Evolutionary conservation across 2,329 filamentous ascomycete species (phyloP).

Genomic region (Colletotrichum shisoi): DNA sequence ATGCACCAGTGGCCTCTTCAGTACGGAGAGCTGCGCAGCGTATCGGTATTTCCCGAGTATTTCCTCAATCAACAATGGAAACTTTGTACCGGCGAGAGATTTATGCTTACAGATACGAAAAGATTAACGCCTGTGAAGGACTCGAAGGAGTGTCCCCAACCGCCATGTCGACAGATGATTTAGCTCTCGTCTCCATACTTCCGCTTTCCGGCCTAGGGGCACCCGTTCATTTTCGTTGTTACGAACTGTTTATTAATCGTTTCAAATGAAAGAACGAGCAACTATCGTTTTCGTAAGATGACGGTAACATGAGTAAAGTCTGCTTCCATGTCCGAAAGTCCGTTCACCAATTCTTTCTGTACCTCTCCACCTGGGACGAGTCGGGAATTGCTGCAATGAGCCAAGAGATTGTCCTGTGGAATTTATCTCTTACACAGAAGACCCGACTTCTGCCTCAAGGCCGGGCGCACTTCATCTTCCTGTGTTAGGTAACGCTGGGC

Average conservation of each 20-base stretch:
- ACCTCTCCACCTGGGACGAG: slow-evolving; percentile 19
- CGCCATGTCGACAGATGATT: neutral
- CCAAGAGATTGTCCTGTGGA: slow-evolving; percentile 13
- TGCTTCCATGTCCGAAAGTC: neutral
- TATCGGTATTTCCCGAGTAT: neutral
- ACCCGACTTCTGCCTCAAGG: neutral
- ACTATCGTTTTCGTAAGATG: neutral
- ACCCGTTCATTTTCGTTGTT: neutral
- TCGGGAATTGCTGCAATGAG: neutral
- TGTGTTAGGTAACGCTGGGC: no score
- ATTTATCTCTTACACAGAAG: neutral
- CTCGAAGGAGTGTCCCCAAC: neutral
- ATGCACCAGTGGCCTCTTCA: neutral
- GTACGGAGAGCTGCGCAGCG: neutral
- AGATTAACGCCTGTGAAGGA: no score
- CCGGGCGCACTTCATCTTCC: neutral
- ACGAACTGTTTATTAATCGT: neutral
- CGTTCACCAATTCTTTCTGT: neutral
- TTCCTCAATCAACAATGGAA: slow-evolving; percentile 3
- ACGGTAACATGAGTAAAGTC: neutral
- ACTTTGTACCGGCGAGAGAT: neutral
- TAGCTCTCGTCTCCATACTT: neutral
- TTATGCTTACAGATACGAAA: no score
- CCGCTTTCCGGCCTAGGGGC: neutral
- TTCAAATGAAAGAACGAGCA: neutral